Percentiles rank a stretch among this genome's conserved stretches.
These are phyloP conservation scores for Kalmusia sp. DNA, from an alignment of 2,329 filamentous ascomycete species.

Conservation along the genomic window DNA sequence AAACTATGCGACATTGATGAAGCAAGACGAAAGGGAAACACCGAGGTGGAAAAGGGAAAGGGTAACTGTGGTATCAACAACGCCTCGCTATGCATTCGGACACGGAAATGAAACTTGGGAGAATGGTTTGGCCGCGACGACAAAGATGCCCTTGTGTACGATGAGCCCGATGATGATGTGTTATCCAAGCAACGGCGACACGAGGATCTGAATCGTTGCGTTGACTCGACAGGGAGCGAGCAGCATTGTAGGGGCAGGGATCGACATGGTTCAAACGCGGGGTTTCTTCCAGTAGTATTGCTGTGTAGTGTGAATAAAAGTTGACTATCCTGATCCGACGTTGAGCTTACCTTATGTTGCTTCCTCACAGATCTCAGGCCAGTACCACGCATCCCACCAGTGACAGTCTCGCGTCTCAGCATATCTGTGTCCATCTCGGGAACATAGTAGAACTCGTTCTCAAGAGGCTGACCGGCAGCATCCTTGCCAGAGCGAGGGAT, in stretches of 20 bases:
- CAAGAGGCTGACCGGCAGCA: slow-evolving; percentile 88
- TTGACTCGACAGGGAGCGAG: neutral
- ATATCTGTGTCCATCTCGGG: slow-evolving; percentile 84
- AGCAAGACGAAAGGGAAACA: slow-evolving; percentile 6
- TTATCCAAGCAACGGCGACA: neutral
- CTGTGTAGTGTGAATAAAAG: slow-evolving; percentile 47
- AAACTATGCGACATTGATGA: neutral
- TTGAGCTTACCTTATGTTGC: slow-evolving; percentile 83
- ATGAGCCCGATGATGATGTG: neutral
- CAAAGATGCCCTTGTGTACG: neutral
- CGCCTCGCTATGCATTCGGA: slow-evolving; percentile 47
- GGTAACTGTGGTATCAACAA: slow-evolving; percentile 35
- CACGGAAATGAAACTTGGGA: slow-evolving; percentile 2
- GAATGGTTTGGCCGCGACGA: too few relatives aligned
- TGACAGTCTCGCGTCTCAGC: slow-evolving; percentile 79
- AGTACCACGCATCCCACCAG: slow-evolving; percentile 85
- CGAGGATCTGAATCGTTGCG: neutral
- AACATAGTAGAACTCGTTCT: slow-evolving; percentile 97
- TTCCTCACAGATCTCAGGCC: slow-evolving; percentile 90
- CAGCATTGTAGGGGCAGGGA: neutral
- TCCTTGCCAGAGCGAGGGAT: slow-evolving; percentile 93
- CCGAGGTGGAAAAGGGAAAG: slow-evolving; percentile 12
- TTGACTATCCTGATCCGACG: slow-evolving; percentile 6
- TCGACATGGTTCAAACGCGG: slow-evolving; percentile 33
- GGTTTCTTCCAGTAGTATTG: slow-evolving; percentile 78